Base-by-base conservation (phyloP, 2,329 filamentous ascomycete genomes). In the Pezicula neosporulosa region DNA sequence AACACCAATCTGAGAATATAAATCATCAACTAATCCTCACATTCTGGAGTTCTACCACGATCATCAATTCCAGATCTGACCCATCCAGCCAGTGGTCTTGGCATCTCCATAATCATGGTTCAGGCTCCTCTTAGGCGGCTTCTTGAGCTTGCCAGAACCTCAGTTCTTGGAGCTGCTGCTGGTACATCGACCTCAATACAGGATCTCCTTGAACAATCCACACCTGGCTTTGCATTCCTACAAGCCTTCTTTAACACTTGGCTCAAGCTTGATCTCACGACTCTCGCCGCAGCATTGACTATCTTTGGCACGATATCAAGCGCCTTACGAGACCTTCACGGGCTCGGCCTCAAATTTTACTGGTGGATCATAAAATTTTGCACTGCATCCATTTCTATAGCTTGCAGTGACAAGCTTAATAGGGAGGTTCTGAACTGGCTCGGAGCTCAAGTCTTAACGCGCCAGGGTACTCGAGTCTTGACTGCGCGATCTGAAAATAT, bases 241-340 rank as follows among this genome's bases (percentile, higher is more conserved):
- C 66, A 61, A 44, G 66, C 71, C 13, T 61, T 72, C 41, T 67
- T 69, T 53, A 61, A 60, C 19, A 68, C 67, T 37, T 76, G 72
- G 72, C 67, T 70, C n/a, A 68, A 72, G 21, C 64, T 77, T 8
- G 73, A 77, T 47, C 66, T 77, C 46, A 73, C 72, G 1, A 72
- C 72, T 38, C 62, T 76, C 21, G 74, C 74, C 0, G 73, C 73
- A 4, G 58, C 75, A 9, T 66, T 76, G 36, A 72, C 75, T 35
- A 72, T 77, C 47, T 68, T 70, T 27, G 70, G 73, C 28, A 68
- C 72, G 0, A 59, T 71, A 0, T 72, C 74, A 1, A 66, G 71
- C 3, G 71, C 64, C 1, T 72, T 70, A 68, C 64, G 67, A 5
- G 63, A 74, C 12, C 33, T 75, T 3, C 64, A 66, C 38, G 53